Base-by-base conservation (phyloP, 208 protist species). In the Trypanosoma congolense region DNA sequence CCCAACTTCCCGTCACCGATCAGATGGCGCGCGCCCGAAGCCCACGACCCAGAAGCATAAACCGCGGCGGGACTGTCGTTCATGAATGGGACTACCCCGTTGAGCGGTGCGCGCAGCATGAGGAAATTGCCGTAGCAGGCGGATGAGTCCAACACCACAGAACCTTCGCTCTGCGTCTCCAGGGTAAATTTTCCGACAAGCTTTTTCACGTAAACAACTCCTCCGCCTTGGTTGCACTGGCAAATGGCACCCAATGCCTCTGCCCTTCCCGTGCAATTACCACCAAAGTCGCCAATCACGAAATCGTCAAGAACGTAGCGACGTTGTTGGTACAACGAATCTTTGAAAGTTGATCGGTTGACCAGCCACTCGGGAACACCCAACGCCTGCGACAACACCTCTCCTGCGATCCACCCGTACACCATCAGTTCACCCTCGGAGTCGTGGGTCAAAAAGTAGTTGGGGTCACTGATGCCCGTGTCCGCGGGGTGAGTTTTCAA, bases 161-260 rank as follows among this genome's bases (percentile, higher is more conserved):
- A 16, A 0, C 28, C 49, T 25, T 24, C 30, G 12, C 0, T 0
- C 30, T 25, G 0, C 0, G 14, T 1, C 18, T 4, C 8, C 18
- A 44, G 31, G 8, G 31, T 42, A 2, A 19, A 29, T 52, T 70
- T 43, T n/a, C 21, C 19, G n/a, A 46, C 9, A 3, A 62, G 12
- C 24, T n/a, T 21, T 52, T 70, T 70, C 9, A 70, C 35, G 42
- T 47, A 65, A 19, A 65, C 55, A 2, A 47, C 40, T 33, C 53
- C 58, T 24, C 69, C 62, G 16, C 69, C 62, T 54, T 70, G 69
- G 36, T 75, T 85, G 57, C 74, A 85, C 6, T 22, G 5, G 59
- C 74, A 85, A 45, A 65, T 52, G 1, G 66, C 71, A 12, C 66
- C 73, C 18, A 71, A 56, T 19, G 36, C 4, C 0, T 3, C 49